phyloP scores from a whole-genome alignment of 768 basidiomycete species.

The Polyporus arcularius region DNA sequence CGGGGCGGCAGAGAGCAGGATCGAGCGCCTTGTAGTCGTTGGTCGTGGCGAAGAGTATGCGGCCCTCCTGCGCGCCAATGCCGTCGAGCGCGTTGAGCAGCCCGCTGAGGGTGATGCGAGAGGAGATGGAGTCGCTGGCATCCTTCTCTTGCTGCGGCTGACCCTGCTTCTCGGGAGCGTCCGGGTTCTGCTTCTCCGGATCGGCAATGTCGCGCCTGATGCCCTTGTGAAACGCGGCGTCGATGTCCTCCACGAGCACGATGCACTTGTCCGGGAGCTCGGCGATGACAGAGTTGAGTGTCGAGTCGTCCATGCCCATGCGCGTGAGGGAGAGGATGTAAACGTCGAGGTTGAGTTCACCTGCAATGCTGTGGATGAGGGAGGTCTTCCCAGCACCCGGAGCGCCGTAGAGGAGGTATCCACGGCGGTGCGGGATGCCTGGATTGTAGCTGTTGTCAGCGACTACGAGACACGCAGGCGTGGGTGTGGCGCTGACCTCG shows the following conservation, averaged over 20 bases:
- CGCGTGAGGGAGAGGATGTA: conserved; percentile 73
- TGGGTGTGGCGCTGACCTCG: conserved; percentile 45
- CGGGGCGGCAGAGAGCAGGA: conserved; percentile 73
- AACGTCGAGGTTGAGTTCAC: conserved; percentile 75
- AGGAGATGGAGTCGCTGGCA: conserved; percentile 6
- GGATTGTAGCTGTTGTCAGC: not conserved
- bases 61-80: conserved; percentile 79
- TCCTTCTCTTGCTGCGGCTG: not conserved
- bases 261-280: conserved; percentile 73
- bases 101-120: conserved; percentile 66
- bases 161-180: not conserved
- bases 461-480: not conserved
- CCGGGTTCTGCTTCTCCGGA: conserved; percentile 10
- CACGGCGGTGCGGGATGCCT: conserved; percentile 77
- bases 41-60: conserved; percentile 77
- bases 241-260: conserved; percentile 83
- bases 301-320: conserved; percentile 61
- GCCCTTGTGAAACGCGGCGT: conserved; percentile 60
- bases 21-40: conserved; percentile 74
- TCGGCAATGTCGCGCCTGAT: conserved; percentile 20
- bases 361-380: conserved; percentile 73
- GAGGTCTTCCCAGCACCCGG: conserved; percentile 82
- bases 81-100: conserved; percentile 82
- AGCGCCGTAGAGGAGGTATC: conserved; percentile 74
- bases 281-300: conserved; percentile 57